phyloP scores from a whole-genome alignment of 805 yeast species.

The Candida berthetii region DNA sequence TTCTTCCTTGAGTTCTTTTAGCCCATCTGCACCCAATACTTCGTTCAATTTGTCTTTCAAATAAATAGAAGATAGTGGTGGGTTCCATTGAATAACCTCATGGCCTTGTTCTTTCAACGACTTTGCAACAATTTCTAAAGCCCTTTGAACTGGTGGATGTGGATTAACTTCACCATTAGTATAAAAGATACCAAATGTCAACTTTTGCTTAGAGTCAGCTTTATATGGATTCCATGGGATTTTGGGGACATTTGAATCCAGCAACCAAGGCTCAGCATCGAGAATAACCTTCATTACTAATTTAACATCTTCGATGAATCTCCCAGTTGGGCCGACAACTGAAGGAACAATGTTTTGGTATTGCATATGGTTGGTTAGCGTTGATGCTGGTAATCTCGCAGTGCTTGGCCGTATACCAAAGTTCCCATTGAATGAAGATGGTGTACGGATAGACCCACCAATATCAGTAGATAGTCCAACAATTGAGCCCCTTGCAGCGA shows the following conservation, averaged over 20 bases:
- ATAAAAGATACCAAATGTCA: constrained; percentile 39
- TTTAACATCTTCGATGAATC: constrained; percentile 21
- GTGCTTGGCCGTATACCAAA: constrained; percentile 60
- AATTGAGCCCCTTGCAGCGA: constrained; percentile 50
- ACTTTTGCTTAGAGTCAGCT: constrained; percentile 19
- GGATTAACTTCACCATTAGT: constrained; percentile 38
- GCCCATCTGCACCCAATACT: constrained; percentile 1
- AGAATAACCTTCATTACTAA: constrained; percentile 32
- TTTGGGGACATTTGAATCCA: constrained; percentile 43
- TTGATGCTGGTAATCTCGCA: constrained; percentile 28
- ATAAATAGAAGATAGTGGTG: constrained; percentile 22
- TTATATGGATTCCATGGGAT: constrained; percentile 36
- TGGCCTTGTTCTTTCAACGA: constrained; percentile 37
- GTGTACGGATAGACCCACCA: constrained; percentile 66
- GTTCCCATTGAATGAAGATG: constrained; percentile 59
- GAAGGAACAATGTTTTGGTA: constrained; percentile 25
- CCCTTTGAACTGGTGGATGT: constrained; percentile 44
- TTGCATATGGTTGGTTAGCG: constrained; percentile 21
- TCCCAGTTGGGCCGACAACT: constrained; percentile 30
- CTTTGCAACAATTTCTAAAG: constrained; percentile 27
- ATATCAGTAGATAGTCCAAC: constrained; percentile 67
- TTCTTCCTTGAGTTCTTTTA: neutral
- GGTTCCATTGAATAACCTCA: constrained; percentile 42
- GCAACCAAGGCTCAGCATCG: constrained; percentile 35
- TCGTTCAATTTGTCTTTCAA: constrained; percentile 29